These are phyloP conservation scores for Calamus simplicifolius DNA, from an alignment of 176 grass and related monocot species.

Conservation along the genomic window DNA sequence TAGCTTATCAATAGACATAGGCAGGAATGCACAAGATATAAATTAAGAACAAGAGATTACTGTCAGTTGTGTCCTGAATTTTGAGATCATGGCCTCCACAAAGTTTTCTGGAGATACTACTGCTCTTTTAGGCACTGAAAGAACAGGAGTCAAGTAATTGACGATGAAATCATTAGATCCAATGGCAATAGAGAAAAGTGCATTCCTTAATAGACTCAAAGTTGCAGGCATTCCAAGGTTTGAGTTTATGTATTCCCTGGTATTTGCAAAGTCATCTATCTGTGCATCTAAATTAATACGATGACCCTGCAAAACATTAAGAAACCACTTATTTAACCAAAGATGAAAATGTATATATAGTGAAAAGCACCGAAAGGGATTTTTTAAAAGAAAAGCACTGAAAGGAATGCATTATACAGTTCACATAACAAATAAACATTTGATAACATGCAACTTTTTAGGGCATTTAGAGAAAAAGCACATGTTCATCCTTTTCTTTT, in stretches of 20 bases:
- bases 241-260: conserved; percentile 49
- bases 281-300: conserved; percentile 68
- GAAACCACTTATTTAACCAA: too few species aligned
- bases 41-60: conserved; percentile 15
- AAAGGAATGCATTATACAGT: too few species aligned
- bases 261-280: conserved; percentile 71
- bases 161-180: conserved; percentile 95
- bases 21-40: not conserved
- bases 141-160: conserved; percentile 66
- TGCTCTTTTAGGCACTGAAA: conserved; percentile 43
- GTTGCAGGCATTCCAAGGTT: conserved; percentile 29
- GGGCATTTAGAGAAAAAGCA: too few species aligned
- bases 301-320: conserved; percentile 30
- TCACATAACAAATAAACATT: too few species aligned
- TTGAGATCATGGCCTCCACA: conserved; percentile 39
- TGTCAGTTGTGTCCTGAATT: conserved; percentile 53
- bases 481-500: too few species aligned
- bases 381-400: too few species aligned
- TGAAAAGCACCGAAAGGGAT: too few species aligned
- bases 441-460: too few species aligned
- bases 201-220: conserved; percentile 33
- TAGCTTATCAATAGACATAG: too few species aligned
- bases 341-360: too few species aligned
- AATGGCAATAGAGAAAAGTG: conserved; percentile 61
- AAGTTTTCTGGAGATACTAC: conserved; percentile 38